phyloP scores from a whole-genome alignment of 192 early-diverging fungal genomes.

The Dissophora globulifera region DNA sequence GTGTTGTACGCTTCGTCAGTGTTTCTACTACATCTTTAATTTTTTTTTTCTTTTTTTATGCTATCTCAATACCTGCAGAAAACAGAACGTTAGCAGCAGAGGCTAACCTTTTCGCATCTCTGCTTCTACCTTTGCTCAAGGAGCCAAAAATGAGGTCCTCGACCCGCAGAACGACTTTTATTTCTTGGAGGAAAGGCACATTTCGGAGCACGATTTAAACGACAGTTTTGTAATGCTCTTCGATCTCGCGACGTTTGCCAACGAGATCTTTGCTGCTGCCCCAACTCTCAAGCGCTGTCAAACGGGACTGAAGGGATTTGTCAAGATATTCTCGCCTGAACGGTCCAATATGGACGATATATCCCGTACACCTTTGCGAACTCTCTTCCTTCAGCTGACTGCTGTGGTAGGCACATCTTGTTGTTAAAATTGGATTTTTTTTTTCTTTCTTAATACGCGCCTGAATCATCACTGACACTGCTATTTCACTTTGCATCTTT shows the following conservation, averaged over 20 bases:
- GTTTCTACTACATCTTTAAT: too few species aligned
- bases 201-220: constrained; percentile 5
- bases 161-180: constrained; percentile 2
- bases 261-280: neutral
- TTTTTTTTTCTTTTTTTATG: too few species aligned
- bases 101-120: too few species aligned
- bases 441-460: too few species aligned
- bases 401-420: too few species aligned
- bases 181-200: constrained; percentile 1
- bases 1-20: too few species aligned
- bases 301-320: constrained; percentile 3
- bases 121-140: too few species aligned
- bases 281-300: neutral
- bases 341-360: neutral
- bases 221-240: neutral
- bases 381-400: constrained; percentile 15
- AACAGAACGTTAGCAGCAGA: too few species aligned
- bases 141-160: neutral
- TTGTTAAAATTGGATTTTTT: too few species aligned
- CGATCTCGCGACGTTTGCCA: constrained; percentile 24
- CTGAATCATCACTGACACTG: too few species aligned
- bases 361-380: neutral
- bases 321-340: neutral
- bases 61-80: too few species aligned
- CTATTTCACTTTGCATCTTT: too few species aligned